Evolutionary conservation across 768 basidiomycete species (phyloP).

Genomic region (Suillus occidentalis): DNA sequence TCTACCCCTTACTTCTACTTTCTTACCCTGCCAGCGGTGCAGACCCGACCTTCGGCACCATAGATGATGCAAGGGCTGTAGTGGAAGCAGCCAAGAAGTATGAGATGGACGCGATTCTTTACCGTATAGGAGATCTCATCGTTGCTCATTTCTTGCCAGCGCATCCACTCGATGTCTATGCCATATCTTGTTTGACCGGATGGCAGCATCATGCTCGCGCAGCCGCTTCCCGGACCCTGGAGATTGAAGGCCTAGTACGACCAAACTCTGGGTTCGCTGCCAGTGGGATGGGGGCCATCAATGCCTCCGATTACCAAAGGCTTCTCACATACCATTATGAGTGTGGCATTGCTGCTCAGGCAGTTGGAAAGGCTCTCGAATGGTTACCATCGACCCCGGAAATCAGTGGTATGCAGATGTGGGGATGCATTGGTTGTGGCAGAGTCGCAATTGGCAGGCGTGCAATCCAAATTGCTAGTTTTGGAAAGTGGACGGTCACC

Average conservation of each 20-base stretch:
- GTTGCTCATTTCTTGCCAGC: conserved; percentile 16
- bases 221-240: conserved; percentile 22
- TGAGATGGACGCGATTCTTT: conserved; percentile 38
- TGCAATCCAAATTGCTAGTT: background rate
- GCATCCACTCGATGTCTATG: conserved; percentile 22
- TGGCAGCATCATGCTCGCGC: conserved; percentile 14
- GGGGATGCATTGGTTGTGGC: background rate
- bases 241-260: background rate
- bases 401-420: background rate
- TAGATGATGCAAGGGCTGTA: conserved; percentile 34
- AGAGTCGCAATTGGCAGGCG: background rate
- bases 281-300: conserved; percentile 40
- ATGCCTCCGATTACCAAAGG: conserved; percentile 40
- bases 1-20: conserved; percentile 37
- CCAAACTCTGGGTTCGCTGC: conserved; percentile 19
- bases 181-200: conserved; percentile 17
- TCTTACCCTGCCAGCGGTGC: conserved; percentile 39
- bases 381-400: background rate
- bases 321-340: conserved; percentile 41
- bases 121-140: conserved; percentile 12
- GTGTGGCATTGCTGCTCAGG: conserved; percentile 25
- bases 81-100: conserved; percentile 40
- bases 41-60: conserved; percentile 24
- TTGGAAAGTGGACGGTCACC: background rate
- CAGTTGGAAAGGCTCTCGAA: background rate